Evolutionary conservation across 1,284 basidiomycete genomes (phyloP), one percentile per base, ranked within the genome.

Genomic region (Tylopilus sp.): DNA sequence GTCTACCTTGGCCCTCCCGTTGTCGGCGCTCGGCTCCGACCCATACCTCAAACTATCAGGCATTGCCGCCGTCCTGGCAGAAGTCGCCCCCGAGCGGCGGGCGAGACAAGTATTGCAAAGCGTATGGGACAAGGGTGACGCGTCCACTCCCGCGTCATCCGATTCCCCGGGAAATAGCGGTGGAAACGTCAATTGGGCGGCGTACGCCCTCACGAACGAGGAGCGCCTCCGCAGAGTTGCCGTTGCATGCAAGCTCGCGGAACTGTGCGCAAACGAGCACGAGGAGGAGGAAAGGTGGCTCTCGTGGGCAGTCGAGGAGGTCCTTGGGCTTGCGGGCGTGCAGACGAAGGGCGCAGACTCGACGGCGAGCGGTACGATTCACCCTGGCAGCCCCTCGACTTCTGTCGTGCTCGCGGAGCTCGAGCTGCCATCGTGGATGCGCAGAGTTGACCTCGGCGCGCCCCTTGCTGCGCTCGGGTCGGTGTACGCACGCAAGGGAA

Each of bases 41-140:
- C 79, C 84, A 1, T 76, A 82, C 51, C 73, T 89, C 52, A 89
- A 87, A 64, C 69, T 81, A 3, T 81, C 84, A 0, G 87, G 87
- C 2, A 79, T 90, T n/a, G 82, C 79, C 1, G 74, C 85, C 18
- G 69, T 75, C 6, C 72, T 89, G 37, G 83, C 79, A 2, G 79
- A 80, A 39, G 76, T 84, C 1, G 69, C 84, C 13, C 83, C 88
- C 56, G 66, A 69, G 7, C 64, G 74, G 26, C 67, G 68, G 6
- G 85, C 88, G 0, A 85, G 81, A 56, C 70, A 74, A 4, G 65
- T 75, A 1, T 78, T 83, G 59, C 56, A 58, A 12, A 68, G 72
- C n/a, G 73, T 74, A 1, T 69, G 82, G 54, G 60, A 64, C 5
- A 53, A 23, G 26, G 59, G 58, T 11, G 47, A 40, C 19, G 5